Percentiles rank a stretch among this genome's conserved stretches.
Conservation (phyloP, 1,139 yeast genomes). For the Candida dubliniensis region DNA sequence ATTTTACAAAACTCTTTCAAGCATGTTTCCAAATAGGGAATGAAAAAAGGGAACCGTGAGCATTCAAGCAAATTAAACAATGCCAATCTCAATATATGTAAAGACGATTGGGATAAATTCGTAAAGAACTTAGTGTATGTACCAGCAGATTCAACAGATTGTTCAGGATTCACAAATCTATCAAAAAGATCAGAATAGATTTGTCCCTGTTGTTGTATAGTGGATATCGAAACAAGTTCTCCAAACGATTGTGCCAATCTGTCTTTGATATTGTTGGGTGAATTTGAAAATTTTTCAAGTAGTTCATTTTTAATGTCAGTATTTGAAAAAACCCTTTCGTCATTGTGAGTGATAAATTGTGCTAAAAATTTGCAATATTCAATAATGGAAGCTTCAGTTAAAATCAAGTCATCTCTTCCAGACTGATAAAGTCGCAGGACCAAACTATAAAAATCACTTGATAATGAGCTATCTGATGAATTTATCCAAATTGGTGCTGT, state of each 20-base stretch:
- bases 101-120: constrained; percentile 28
- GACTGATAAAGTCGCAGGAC: constrained; percentile 33
- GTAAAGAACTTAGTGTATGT: constrained; percentile 39
- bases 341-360: constrained; percentile 11
- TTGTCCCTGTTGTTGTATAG: constrained; percentile 19
- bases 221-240: constrained; percentile 1
- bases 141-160: constrained; percentile 40
- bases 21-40: constrained; percentile 28
- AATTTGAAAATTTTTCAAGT: constrained; percentile 8
- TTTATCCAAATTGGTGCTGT: constrained; percentile 16
- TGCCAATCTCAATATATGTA: constrained; percentile 28
- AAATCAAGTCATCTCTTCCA: constrained; percentile 27
- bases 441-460: constrained; percentile 37
- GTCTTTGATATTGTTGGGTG: constrained; percentile 20
- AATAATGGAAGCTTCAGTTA: constrained; percentile 21
- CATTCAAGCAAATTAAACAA: constrained; percentile 45
- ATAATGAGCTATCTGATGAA: constrained; percentile 18
- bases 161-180: constrained; percentile 34
- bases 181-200: constrained; percentile 33
- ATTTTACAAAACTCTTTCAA: constrained; percentile 22
- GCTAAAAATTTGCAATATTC: constrained; percentile 22
- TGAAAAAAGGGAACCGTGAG: constrained; percentile 31
- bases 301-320: constrained; percentile 5
- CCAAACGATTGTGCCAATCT: constrained; percentile 7
- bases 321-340: constrained; percentile 9